Evolutionary conservation across 208 protist species (phyloP), one percentile per base, ranked within the genome.

Genomic region (Wallacemonas sp.): DNA sequence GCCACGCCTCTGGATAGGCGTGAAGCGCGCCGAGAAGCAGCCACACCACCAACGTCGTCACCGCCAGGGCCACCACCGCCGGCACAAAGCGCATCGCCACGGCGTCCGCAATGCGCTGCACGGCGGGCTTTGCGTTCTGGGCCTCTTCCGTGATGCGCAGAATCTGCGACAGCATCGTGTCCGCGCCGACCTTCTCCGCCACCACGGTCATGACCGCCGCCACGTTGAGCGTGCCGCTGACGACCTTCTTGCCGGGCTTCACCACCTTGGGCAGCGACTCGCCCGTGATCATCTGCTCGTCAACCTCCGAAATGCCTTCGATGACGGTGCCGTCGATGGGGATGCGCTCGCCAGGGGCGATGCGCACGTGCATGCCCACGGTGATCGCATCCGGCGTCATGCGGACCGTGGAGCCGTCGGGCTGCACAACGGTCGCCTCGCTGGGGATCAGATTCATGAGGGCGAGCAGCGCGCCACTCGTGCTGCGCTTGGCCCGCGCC

Each of bases 241-340:
- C 76, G 26, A 96, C 91, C 24, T 17, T 64, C 17, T 75, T 61
- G 0, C 83, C 87, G 2, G 67, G 73, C 19, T 64, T 61, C 65
- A 96, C 95, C 36, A 26, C 16, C 55, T 81, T 75, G 34, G 89
- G 87, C 32, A 98, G 21, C 3, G 79, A 91, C 83, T 98, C 96
- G 24, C 97, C 97, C 1, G 96, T 99, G 23, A 99, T 60, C 85
- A 99, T 88, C 49, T 95, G 80, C 78, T 99, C 97, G 70, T 99
- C 95, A 17, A 99, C 78, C 14, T 88, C 78, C 2, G 89, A 88
- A 19, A 41, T 41, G 36, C 97, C 98, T 14, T 67, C 55, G 1
- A 89, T 33, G 32, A 99, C 80, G 1, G 77, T 54, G 26, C 97
- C 97, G 75, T 99, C 98, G 14, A 93, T 87, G 1, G 97, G 97